phyloP scores from a whole-genome alignment of 257 asterid species.

The Asclepias syriaca region DNA sequence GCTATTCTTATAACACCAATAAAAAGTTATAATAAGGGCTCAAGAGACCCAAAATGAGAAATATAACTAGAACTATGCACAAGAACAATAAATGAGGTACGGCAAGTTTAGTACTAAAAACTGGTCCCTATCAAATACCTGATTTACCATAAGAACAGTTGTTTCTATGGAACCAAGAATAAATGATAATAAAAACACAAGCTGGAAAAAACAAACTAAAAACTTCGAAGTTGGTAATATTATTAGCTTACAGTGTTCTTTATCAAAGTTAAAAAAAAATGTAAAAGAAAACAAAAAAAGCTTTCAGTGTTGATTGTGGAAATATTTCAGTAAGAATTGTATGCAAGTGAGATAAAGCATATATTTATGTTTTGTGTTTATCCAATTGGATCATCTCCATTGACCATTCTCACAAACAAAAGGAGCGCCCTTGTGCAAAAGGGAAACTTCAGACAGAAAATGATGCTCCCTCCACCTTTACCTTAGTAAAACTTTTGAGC shows the following conservation, averaged over 20 bases:
- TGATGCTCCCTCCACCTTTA: neutral
- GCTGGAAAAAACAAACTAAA: neutral
- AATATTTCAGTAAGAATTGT: neutral
- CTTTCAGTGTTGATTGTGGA: too few species aligned
- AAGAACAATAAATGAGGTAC: neutral
- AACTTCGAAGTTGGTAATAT: too few species aligned
- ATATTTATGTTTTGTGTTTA: neutral
- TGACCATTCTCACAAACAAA: neutral
- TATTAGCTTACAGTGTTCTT: too few species aligned
- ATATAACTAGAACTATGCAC: neutral
- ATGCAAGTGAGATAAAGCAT: neutral
- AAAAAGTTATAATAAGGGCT: neutral
- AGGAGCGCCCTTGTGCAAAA: neutral
- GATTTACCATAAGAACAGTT: neutral
- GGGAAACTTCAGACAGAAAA: neutral
- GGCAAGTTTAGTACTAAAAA: neutral
- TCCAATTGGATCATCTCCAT: constrained; percentile 4
- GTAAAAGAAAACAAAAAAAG: neutral
- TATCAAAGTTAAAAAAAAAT: too few species aligned
- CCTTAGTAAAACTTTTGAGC: too few species aligned
- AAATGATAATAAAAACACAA: neutral
- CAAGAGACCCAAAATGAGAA: neutral
- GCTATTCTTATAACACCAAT: neutral
- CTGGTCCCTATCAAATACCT: neutral
- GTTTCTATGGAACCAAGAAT: neutral